Evolutionary conservation across 257 asterid species (phyloP), one percentile per base, ranked within the genome.

Genomic region (Penstemon barbatus): DNA sequence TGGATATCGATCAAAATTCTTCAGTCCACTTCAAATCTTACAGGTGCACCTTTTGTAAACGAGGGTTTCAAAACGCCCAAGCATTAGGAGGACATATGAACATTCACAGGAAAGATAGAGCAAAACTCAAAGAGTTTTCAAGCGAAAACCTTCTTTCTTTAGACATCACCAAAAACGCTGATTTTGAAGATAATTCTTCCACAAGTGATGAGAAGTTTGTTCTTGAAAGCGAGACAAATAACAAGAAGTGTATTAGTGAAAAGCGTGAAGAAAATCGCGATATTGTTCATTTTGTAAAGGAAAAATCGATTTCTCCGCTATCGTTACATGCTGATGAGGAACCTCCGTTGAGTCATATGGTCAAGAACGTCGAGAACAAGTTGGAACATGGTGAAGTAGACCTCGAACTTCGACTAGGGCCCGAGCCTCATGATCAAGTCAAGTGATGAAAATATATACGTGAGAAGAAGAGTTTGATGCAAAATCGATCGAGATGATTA

Each of bases 1-100:
- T 79, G 83, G 76, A 85, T 65, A 57, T 58, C 33, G 75, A 80
- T 65, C 85, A 65, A 50, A 50, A 19, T 39, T 12, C 33, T 39
- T 12, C 33, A 11, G 74, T 68, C 7, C 78, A 76, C 37, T 59
- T 72, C 36, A 86, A 70, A 71, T 63, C 79, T 11, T 89, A 75
- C 10, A 65, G 63, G 46, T 89, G 96, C 78, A 73, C 77, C 4
- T 89, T 89, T 70, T 89, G 96, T 69, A 78, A 78, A 63, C 76
- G 90, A 36, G 87, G 87, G 0, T 89, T 89, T 46, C 82, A 92
- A 4, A 89, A 87, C 76, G 95, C 96, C 0, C 95, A 87, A 61
- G 96, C 96, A 3, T 74, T 89, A 25, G 94, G 96, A 8, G 96
- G 96, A 38, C 96, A 89, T 65, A 87, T 87, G 96, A 89, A 87